Percentiles rank a stretch among this genome's conserved stretches.
phyloP scores from a whole-genome alignment of 805 yeast species.

The Lipomyces orientalis region DNA sequence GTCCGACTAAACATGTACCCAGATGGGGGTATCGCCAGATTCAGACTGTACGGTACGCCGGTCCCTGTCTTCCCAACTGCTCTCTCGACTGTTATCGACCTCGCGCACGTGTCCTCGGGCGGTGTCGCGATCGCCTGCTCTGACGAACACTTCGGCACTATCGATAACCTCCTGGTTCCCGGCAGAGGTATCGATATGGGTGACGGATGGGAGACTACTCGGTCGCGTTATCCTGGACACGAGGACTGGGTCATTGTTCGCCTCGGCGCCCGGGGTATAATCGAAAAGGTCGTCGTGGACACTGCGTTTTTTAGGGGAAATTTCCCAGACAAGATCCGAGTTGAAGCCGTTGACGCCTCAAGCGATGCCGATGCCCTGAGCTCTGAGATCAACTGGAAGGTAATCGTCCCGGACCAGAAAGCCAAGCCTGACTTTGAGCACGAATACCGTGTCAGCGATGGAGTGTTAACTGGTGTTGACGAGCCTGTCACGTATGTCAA shows the following conservation, averaged over 20 bases:
- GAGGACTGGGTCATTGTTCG: slow-evolving; percentile 89
- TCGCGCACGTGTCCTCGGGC: slow-evolving; percentile 83
- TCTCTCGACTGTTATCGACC: slow-evolving; percentile 58
- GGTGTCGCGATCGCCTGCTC: slow-evolving; percentile 84
- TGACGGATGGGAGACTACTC: slow-evolving; percentile 97
- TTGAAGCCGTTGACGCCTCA: slow-evolving; percentile 63
- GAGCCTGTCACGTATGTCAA: slow-evolving; percentile 68
- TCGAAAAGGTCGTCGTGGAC: slow-evolving; percentile 72
- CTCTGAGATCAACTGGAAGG: slow-evolving; percentile 61
- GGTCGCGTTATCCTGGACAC: slow-evolving; percentile 84
- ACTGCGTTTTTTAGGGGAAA: slow-evolving; percentile 96
- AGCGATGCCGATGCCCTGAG: slow-evolving; percentile 47
- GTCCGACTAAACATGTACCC: slow-evolving; percentile 91
- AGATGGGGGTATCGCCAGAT: slow-evolving; percentile 97
- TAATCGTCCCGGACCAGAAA: slow-evolving; percentile 68
- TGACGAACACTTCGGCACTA: slow-evolving; percentile 94
- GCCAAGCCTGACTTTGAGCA: slow-evolving; percentile 89
- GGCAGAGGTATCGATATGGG: slow-evolving; percentile 97
- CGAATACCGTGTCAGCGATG: slow-evolving; percentile 48
- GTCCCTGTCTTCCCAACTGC: slow-evolving; percentile 68
- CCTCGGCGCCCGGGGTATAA: slow-evolving; percentile 68
- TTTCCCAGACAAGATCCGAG: slow-evolving; percentile 79
- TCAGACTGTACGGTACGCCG: slow-evolving; percentile 85
- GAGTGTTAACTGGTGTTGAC: slow-evolving; percentile 26
- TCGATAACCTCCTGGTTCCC: slow-evolving; percentile 85